Base-by-base conservation (phyloP, 176 grass and related monocot species). In the Thinopyrum elongatum region DNA sequence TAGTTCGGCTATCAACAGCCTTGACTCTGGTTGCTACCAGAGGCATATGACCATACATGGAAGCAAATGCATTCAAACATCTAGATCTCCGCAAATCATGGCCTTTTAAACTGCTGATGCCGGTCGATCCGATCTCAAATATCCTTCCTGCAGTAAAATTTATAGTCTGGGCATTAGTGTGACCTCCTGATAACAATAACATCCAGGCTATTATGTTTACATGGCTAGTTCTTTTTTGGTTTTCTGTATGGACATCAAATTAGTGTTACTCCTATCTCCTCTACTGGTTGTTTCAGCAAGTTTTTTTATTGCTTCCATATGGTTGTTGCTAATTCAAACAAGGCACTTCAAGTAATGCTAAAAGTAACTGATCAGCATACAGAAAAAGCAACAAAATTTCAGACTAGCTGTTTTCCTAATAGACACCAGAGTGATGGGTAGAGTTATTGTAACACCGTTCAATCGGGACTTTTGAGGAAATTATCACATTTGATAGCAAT, bases 31-130 rank as follows among this genome's bases (percentile, higher is more conserved):
- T 91, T 42, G 88, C 87, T 71, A 99, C 84, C 15, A 99, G 90
- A 14, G 97, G 97, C 94, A 99, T 96, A 65, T 86, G 87, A 9
- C 88, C 94, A 77, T 99, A 96, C 70, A 92, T 82, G 31, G 79
- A 77, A 83, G 90, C 76, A 83, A 99, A 96, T 78, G 83, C 49
- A n/a, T 92, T 93, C 19, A 99, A 77, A 64, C 97, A 99, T 70
- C 81, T 80, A 5, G 92, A 92, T 93, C 97, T 92, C 87, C 53
- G 79, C 35, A 79, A 76, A 47, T 22, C 31, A 65, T 99, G 97
- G 62, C 92, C 97, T 77, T 90, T 88, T 76, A 83, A 82, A 76
- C 92, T 99, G 81, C 97, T 99, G 75, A 99, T 92, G 76, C 97
- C 97, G 22, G 78, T 85, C 0, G 97, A 99, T 78, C 94, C 97